These are phyloP conservation scores for Fusarium abutilonis DNA, from an alignment of 2,329 filamentous ascomycete species.

Conservation along the genomic window DNA sequence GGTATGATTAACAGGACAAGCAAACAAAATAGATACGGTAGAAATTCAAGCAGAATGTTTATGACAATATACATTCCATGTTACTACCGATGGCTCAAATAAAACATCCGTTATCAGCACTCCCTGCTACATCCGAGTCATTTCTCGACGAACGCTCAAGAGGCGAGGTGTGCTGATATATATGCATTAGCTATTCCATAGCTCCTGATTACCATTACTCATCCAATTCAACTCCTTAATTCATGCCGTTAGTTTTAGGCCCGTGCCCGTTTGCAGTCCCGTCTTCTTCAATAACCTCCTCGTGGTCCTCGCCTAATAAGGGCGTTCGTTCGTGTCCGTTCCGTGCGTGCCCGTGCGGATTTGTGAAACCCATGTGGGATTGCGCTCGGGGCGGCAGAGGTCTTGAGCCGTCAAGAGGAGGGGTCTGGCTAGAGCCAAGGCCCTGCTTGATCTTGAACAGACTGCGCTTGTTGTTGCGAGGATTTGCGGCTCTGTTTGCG, in stretches of 20 bases:
- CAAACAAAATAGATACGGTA: neutral
- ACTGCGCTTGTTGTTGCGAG: conserved; percentile 66
- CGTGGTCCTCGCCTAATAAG: conserved; percentile 41
- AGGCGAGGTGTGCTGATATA: neutral
- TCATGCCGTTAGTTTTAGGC: conserved; percentile 39
- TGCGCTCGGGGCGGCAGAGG: conserved; percentile 37
- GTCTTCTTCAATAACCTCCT: conserved; percentile 35
- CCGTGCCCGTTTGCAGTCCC: conserved; percentile 7
- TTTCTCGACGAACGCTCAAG: neutral
- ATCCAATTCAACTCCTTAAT: conserved; percentile 16
- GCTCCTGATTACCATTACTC: conserved; percentile 1
- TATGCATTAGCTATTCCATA: neutral
- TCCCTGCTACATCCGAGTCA: neutral
- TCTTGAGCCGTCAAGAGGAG: conserved; percentile 21
- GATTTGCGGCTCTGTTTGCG: conserved; percentile 72
- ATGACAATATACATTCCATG: neutral
- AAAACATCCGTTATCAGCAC: conserved; percentile 8
- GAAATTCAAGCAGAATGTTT: neutral
- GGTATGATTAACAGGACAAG: conserved; percentile 70
- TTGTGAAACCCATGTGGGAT: conserved; percentile 40
- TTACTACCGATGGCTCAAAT: conserved; percentile 10
- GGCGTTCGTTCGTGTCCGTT: conserved; percentile 46
- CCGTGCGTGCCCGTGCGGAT: neutral
- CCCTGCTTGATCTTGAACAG: conserved; percentile 74
- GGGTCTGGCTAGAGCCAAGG: conserved; percentile 33